Base-by-base conservation (phyloP, 1,284 basidiomycete species). In the Austroboletus novae-zelandiae region DNA sequence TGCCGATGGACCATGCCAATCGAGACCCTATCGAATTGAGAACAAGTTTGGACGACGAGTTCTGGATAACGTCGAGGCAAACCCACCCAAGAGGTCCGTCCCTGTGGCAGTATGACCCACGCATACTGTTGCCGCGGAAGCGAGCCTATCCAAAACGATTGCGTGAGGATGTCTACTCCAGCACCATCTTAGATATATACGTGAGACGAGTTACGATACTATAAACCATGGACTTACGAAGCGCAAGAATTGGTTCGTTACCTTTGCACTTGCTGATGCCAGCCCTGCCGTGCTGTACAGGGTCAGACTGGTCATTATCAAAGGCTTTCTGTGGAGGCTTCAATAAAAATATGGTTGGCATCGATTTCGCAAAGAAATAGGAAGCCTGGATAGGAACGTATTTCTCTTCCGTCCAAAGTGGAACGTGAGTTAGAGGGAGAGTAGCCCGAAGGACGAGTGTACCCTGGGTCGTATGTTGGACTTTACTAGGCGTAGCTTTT, bases 1-100 rank as follows among this genome's bases (percentile, higher is more conserved):
- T 2, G 83, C 69, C 51, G 86, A 89, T 2, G 83, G 81, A 0
- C 89, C 88, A 60, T 91, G 91, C 90, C 91, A 93, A 64, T 93
- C 91, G 45, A 91, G 74, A 7, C 91, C 91, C 89, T 91, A 57
- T 0, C 20, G 13, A n/a, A 40, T 23, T 17, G 18, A 36, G 25
- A 18, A 29, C 7, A 29, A 14, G 15, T 14, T 9, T 36, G 35
- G 47, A 5, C 20, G 23, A 40, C 35, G 31, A 17, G 20, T 3
- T 17, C 17, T 29, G 17, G 47, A 32, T 40, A 29, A 27, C 9
- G 17, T 25, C 25, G 37, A 20, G 20, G 18, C 45, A 5, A 32
- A 53, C 69, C 43, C 64, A 84, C 87, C 89, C 89, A 91, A 39
- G 82, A 75, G 2, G 88, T 90, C 35, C 84, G 72, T 1, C 91